These are phyloP conservation scores for Aspergillus steynii DNA, from an alignment of 495 filamentous ascomycete genomes.

Conservation along the genomic window DNA sequence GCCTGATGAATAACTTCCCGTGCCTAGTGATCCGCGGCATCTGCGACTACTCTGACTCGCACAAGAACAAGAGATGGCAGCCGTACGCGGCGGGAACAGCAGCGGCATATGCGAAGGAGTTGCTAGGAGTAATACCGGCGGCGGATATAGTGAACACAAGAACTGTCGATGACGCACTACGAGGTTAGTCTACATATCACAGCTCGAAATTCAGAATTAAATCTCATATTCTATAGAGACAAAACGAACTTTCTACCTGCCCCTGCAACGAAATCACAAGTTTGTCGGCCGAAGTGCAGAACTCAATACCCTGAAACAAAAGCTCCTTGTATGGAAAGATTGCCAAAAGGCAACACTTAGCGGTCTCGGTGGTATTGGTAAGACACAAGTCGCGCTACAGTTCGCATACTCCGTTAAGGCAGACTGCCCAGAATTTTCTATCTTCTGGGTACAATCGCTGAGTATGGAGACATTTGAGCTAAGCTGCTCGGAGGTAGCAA, in stretches of 20 bases:
- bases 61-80: too few relatives aligned
- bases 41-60: too few relatives aligned
- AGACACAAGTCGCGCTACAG: conserved; percentile 30
- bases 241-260: conserved; percentile 1
- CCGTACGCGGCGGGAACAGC: too few relatives aligned
- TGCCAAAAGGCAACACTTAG: not conserved
- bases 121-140: too few relatives aligned
- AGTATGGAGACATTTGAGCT: conserved; percentile 11
- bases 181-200: conserved; percentile 2
- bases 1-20: too few relatives aligned
- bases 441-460: conserved; percentile 7
- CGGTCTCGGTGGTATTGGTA: conserved; percentile 35
- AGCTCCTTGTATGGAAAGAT: conserved; percentile 1
- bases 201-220: conserved; percentile 2
- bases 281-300: not conserved
- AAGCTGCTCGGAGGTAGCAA: conserved; percentile 1
- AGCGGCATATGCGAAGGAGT: too few relatives aligned
- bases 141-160: too few relatives aligned
- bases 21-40: too few relatives aligned
- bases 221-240: conserved; percentile 1
- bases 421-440: conserved; percentile 24
- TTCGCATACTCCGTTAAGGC: conserved; percentile 65
- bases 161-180: conserved; percentile 1
- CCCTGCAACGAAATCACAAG: conserved; percentile 4
- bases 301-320: conserved; percentile 1